Conservation (phyloP, 2,329 filamentous ascomycete genomes). For the Fusarium gaditjirri region DNA sequence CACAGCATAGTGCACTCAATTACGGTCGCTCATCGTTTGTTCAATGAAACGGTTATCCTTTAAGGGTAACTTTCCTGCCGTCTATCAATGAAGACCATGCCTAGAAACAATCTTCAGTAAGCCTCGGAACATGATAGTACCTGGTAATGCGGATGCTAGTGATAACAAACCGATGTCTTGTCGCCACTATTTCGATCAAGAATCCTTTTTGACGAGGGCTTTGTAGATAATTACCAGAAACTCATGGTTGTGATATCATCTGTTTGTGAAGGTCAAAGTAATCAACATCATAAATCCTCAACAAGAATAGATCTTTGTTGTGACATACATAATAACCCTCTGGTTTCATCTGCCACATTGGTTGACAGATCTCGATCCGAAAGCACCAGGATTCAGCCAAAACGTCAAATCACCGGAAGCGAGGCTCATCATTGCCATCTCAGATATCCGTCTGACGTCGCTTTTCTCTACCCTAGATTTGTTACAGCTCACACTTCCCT, state of each 20-base stretch:
- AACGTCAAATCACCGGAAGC: neutral
- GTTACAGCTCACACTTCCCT: neutral
- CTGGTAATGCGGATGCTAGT: neutral
- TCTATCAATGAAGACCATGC: neutral
- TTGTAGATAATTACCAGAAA: neutral
- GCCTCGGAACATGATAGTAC: neutral
- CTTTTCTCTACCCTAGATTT: constrained; percentile 6
- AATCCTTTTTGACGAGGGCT: neutral
- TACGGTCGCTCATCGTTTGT: neutral
- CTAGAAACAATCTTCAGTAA: neutral
- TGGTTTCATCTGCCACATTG: neutral
- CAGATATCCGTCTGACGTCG: neutral
- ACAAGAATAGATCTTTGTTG: constrained; percentile 8
- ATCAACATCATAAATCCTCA: neutral
- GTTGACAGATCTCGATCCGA: constrained; percentile 5
- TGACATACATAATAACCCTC: neutral
- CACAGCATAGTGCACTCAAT: neutral
- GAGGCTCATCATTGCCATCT: constrained; percentile 22
- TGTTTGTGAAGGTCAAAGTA: neutral
- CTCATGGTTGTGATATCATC: neutral
- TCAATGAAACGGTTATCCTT: neutral
- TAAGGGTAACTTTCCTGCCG: neutral
- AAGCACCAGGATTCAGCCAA: neutral
- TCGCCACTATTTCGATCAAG: neutral
- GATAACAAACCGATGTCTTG: neutral